A percentile compares a stretch with the other conserved stretches of the same genome.
Evolutionary conservation across 352 stramenopile genomes (phyloP).

Genomic region (Saprolegnia diclina): DNA sequence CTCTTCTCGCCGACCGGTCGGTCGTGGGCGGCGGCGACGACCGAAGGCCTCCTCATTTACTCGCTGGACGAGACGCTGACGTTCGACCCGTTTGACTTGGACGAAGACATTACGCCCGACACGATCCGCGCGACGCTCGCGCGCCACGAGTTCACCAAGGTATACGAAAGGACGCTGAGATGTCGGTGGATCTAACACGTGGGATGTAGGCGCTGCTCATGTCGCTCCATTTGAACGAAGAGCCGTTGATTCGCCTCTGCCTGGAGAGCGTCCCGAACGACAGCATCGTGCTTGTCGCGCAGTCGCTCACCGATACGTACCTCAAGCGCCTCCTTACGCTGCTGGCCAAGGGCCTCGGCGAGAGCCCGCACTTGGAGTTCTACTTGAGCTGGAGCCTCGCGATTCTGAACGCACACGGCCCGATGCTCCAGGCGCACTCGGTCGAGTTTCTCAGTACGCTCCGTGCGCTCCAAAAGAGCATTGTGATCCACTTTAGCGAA

Average conservation of each 20-base stretch:
- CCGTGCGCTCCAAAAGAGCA: conserved; percentile 81
- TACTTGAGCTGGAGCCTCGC: conserved; percentile 95
- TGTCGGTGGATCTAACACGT: neutral
- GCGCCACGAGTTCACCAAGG: conserved; percentile 83
- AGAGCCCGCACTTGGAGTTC: conserved; percentile 95
- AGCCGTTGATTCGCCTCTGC: conserved; percentile 87
- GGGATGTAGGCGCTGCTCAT: conserved; percentile 88
- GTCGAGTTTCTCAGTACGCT: conserved; percentile 73
- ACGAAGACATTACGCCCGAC: conserved; percentile 96
- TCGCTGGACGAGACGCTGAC: conserved; percentile 93
- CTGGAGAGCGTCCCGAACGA: conserved; percentile 87
- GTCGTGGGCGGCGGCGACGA: conserved; percentile 95
- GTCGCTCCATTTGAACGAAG: conserved; percentile 96
- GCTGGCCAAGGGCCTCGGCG: conserved; percentile 88
- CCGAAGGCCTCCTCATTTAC: conserved; percentile 97
- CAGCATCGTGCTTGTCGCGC: conserved; percentile 87
- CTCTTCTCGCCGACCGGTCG: conserved; percentile 96
- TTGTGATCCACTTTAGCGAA: conserved; percentile 77
- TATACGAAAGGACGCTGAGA: neutral
- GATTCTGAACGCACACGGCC: conserved; percentile 91
- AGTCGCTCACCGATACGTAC: conserved; percentile 87
- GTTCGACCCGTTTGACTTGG: conserved; percentile 98
- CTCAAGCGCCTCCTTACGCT: conserved; percentile 90
- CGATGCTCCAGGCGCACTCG: conserved; percentile 66
- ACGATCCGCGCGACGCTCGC: conserved; percentile 84